These are phyloP conservation scores for Colletotrichum brevisporum DNA, from an alignment of 2,329 filamentous ascomycete genomes.

Conservation along the genomic window DNA sequence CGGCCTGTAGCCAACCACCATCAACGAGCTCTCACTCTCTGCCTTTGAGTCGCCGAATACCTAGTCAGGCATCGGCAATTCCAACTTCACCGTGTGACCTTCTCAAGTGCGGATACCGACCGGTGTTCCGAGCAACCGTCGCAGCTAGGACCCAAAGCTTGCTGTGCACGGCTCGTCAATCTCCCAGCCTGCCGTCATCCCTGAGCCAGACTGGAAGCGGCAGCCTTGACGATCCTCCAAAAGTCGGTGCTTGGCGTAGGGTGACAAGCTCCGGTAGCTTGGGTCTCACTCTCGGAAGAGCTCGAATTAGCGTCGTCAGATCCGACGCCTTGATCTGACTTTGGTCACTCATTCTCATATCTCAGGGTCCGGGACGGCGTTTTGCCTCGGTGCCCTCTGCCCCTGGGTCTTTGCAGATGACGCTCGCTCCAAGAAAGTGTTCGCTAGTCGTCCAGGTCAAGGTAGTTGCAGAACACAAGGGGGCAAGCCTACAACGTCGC, in stretches of 20 bases:
- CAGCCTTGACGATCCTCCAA: conserved; percentile 14
- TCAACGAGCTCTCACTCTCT: background rate
- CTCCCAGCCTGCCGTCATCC: background rate
- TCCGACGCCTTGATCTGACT: conserved; percentile 5
- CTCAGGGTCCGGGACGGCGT: background rate
- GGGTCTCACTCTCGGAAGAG: conserved; percentile 2
- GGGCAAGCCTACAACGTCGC: background rate
- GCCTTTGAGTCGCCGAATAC: background rate
- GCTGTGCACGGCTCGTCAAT: background rate
- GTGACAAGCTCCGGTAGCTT: conserved; percentile 17
- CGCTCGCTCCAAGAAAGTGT: no score
- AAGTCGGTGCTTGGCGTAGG: conserved; percentile 1
- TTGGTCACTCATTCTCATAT: conserved; percentile 2
- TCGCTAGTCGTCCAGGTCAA: no score
- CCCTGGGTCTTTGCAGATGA: no score
- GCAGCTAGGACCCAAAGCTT: background rate
- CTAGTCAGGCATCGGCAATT: background rate
- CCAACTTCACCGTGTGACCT: background rate
- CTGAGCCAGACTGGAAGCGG: background rate
- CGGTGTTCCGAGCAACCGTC: background rate
- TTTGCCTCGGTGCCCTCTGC: background rate
- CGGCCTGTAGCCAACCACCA: conserved; percentile 4
- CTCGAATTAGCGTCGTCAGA: conserved; percentile 2
- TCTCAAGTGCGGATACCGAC: background rate
- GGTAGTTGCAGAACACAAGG: background rate